A percentile compares a stretch with the other conserved stretches of the same genome.
Conservation (phyloP, 2,329 filamentous ascomycete genomes). For the Monosporascus sp. region DNA sequence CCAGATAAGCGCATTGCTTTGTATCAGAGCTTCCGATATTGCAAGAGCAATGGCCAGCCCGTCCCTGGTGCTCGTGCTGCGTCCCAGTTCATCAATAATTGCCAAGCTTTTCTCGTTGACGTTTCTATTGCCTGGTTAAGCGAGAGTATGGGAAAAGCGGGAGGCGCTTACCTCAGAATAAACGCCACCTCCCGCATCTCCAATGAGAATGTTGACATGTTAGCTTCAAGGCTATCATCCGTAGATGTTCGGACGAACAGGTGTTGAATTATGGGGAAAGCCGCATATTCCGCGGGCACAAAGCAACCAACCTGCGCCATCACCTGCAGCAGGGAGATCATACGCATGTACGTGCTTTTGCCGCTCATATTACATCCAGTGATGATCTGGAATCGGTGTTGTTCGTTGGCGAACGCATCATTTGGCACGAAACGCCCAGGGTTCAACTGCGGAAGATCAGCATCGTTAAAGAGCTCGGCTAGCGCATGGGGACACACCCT, state of each 20-base stretch:
- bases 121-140: constrained; percentile 44
- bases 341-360: constrained; percentile 91
- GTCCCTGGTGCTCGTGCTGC: constrained; percentile 84
- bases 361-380: constrained; percentile 98
- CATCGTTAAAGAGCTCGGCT: neutral
- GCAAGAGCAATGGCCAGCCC: constrained; percentile 85
- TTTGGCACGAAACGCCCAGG: constrained; percentile 73
- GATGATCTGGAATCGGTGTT: constrained; percentile 83
- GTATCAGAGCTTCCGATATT: constrained; percentile 80
- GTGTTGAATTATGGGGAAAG: constrained; percentile 72
- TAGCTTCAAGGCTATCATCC: constrained; percentile 83
- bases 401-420: constrained; percentile 77
- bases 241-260: constrained; percentile 84
- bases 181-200: constrained; percentile 97
- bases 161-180: constrained; percentile 58
- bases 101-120: constrained; percentile 70
- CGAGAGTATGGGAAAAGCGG: neutral
- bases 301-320: constrained; percentile 95
- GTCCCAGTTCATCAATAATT: constrained; percentile 86
- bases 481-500: constrained; percentile 35
- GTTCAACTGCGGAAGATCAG: constrained; percentile 43
- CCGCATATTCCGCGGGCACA: constrained; percentile 79
- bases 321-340: constrained; percentile 75
- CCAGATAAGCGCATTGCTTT: constrained; percentile 75
- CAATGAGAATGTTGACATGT: constrained; percentile 85